phyloP scores from a whole-genome alignment of 2,329 filamentous ascomycete species.

The Monilinia polystroma region DNA sequence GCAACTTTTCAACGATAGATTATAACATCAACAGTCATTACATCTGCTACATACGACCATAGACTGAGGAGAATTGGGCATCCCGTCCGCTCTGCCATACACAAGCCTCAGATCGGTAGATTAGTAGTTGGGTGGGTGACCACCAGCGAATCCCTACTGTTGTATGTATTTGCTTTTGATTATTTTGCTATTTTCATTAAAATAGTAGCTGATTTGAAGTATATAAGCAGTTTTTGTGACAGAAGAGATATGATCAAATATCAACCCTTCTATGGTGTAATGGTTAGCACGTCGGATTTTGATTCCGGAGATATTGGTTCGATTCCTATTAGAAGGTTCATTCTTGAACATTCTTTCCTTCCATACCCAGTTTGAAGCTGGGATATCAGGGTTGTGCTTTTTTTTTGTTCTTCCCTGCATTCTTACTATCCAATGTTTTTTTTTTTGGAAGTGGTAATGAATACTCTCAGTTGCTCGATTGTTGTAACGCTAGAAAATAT shows the following conservation, averaged over 20 bases:
- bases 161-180: neutral
- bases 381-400: neutral
- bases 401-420: neutral
- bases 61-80: slow-evolving; percentile 5
- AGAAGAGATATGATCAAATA: neutral
- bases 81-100: too few species aligned
- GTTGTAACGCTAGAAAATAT: too few species aligned
- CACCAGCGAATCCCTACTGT: neutral
- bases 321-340: slow-evolving; percentile 16
- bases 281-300: slow-evolving; percentile 8
- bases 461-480: too few species aligned
- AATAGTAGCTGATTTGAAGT: neutral
- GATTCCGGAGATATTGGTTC: slow-evolving; percentile 11
- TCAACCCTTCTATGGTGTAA: slow-evolving; percentile 16
- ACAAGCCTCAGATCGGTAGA: too few species aligned
- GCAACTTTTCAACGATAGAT: neutral
- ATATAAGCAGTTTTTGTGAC: neutral
- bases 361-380: slow-evolving; percentile 5
- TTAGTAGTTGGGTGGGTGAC: too few species aligned
- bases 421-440: neutral
- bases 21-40: accelerated
- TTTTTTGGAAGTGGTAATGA: too few species aligned
- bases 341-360: neutral
- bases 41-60: neutral
- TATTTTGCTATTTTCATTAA: neutral